Base-by-base conservation (phyloP, 495 filamentous ascomycete species). In the Rusavskia elegans region DNA sequence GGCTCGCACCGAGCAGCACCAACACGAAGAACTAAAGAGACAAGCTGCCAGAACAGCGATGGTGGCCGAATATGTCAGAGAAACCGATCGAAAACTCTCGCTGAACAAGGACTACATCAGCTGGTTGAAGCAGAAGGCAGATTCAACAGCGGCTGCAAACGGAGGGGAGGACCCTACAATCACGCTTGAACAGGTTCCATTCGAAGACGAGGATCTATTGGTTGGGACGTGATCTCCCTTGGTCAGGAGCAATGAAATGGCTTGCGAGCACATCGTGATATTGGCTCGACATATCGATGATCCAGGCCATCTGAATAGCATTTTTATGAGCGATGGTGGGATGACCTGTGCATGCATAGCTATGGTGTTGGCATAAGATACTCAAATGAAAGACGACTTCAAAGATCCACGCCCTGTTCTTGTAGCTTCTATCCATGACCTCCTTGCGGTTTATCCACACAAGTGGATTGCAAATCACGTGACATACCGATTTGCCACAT, bases 191-290 rank as follows among this genome's bases (percentile, higher is more conserved):
- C 40, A 42, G 40, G 5, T 9, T 42, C 60, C 66, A 42, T 67
- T 78, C 3, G 72, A 79, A 48, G 81, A 85, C 46, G 81, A 85
- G 61, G 81, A 86, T 59, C 66, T 86, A 39, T 85, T 86, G 82
- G 77, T 67, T 29, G 74, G 75, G 40, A 40, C 68, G n/a, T 60
- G 58, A 54, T 20, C 23, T n/a, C 2, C 32, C 13, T 14, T 8
- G 10, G 13, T 35, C 8, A 11, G 32, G 13, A 8, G 13, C 13
- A 11, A 11, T 5, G 32, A 14, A 35, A 11, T 35, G 2, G 32
- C 32, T 35, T 10, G 32, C 32, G 32, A 35, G 32, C 32, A 35
- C 5, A 35, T 35, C 9, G 8, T 10, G 32, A 35, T 35, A 4
- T 14, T 7, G 32, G 9, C 9, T 11, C 8, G 32, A 7, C 25